Evolutionary conservation across 1,139 yeast species (phyloP).

Genomic region (Sporopachydermia cereana): DNA sequence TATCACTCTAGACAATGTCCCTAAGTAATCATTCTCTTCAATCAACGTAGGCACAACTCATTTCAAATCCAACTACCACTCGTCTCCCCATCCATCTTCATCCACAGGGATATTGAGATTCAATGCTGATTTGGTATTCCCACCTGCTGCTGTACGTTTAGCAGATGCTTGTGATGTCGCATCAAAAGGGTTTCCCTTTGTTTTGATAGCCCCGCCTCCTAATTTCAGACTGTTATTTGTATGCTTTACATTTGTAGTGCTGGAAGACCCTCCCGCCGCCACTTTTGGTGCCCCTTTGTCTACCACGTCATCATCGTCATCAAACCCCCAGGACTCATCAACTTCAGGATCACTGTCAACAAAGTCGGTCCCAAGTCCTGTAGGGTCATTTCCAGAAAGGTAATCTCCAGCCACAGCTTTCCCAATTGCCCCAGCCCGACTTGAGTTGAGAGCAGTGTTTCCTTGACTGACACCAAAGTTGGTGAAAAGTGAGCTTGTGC

Average conservation of each 20-base stretch:
- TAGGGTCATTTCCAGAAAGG: neutral
- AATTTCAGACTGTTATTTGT: no score
- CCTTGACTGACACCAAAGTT: neutral
- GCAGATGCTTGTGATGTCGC: neutral
- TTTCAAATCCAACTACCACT: no score
- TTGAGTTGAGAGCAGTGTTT: neutral
- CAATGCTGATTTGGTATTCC: neutral
- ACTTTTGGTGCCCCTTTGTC: neutral
- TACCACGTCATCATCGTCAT: neutral
- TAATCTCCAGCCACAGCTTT: neutral
- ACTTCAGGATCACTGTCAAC: neutral
- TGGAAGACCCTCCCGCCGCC: neutral
- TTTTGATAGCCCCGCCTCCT: no score
- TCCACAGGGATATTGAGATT: constrained; percentile 8
- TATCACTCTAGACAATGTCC: no score
- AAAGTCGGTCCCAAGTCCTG: neutral
- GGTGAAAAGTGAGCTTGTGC: constrained; percentile 1
- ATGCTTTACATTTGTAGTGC: neutral
- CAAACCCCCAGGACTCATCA: constrained; percentile 6
- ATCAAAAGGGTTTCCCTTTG: neutral
- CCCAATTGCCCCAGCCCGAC: neutral
- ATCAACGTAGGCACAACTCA: no score
- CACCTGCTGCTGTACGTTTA: no score
- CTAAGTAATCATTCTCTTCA: no score
- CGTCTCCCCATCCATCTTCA: constrained; percentile 17